phyloP scores from a whole-genome alignment of 495 filamentous ascomycete genomes.

The Neurospora sp. region DNA sequence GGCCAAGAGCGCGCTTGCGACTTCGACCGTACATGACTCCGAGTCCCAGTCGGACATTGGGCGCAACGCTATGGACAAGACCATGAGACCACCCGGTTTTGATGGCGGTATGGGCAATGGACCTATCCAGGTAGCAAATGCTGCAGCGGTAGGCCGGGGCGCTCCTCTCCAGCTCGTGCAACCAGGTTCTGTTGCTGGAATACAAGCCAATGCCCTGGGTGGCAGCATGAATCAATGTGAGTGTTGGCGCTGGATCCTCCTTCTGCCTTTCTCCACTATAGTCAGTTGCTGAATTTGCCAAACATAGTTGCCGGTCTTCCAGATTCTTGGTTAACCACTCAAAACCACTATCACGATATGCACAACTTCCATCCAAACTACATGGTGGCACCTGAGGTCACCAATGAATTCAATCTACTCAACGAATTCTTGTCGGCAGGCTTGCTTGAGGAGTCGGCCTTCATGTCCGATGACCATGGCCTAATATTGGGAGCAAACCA shows the following conservation, averaged over 20 bases:
- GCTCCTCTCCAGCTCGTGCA: constrained; percentile 46
- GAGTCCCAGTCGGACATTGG: constrained; percentile 30
- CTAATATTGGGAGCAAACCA: constrained; percentile 27
- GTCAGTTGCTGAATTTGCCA: constrained; percentile 26
- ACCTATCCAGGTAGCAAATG: constrained; percentile 28
- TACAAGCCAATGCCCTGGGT: constrained; percentile 42
- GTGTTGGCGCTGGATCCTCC: constrained; percentile 31
- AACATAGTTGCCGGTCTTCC: constrained; percentile 37
- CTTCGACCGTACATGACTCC: constrained; percentile 48
- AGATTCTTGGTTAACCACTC: constrained; percentile 49
- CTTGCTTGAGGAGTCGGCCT: constrained; percentile 66
- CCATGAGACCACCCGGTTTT: constrained; percentile 35
- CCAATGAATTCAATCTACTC: constrained; percentile 89
- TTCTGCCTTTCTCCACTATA: constrained; percentile 13
- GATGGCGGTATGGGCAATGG: constrained; percentile 23
- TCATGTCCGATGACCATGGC: constrained; percentile 50
- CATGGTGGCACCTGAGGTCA: constrained; percentile 91
- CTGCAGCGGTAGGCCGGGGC: constrained; percentile 30
- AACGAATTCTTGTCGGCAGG: constrained; percentile 91
- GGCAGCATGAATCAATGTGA: constrained; percentile 65
- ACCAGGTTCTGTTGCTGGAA: constrained; percentile 43
- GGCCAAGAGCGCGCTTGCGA: constrained; percentile 56
- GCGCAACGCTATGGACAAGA: constrained; percentile 31
- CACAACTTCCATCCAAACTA: constrained; percentile 88
- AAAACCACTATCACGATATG: constrained; percentile 86